phyloP scores from a whole-genome alignment of 2,329 filamentous ascomycete genomes.

The Rhytidhysteron rufulum region DNA sequence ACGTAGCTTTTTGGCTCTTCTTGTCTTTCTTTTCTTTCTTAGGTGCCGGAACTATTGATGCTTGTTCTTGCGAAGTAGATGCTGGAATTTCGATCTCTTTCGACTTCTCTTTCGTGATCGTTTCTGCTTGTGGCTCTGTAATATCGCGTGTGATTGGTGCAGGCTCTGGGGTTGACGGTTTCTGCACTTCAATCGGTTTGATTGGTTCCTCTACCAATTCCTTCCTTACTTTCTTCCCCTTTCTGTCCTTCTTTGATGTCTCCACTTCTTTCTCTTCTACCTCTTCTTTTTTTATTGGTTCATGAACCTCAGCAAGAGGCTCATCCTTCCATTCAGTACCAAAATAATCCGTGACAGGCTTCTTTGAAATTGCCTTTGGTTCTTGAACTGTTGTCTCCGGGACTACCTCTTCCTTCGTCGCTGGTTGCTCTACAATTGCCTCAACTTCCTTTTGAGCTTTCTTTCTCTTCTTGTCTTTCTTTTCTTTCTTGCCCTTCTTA shows the following conservation, averaged over 20 bases:
- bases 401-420: not conserved
- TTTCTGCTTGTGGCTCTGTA: too few species aligned
- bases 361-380: constrained; percentile 4
- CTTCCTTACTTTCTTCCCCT: not conserved
- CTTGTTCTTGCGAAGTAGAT: constrained; percentile 1
- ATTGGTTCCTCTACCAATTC: not conserved
- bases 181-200: too few species aligned
- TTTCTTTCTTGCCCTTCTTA: constrained; percentile 46
- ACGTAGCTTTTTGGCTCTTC: constrained; percentile 21
- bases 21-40: constrained; percentile 42
- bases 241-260: not conserved
- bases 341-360: constrained; percentile 1
- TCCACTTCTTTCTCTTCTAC: not conserved
- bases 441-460: constrained; percentile 7
- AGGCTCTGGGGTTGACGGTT: too few species aligned
- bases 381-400: not conserved
- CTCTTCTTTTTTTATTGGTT: not conserved
- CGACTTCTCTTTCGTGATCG: not conserved
- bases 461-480: constrained; percentile 35
- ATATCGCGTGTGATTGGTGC: too few species aligned
- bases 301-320: not conserved
- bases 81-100: not conserved
- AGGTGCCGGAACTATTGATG: not conserved
- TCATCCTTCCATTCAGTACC: too few species aligned
- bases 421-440: constrained; percentile 2